Percentiles rank a stretch among this genome's conserved stretches.
phyloP scores from a whole-genome alignment of 2,329 filamentous ascomycete species.

The Pestalotiopsis sp. region DNA sequence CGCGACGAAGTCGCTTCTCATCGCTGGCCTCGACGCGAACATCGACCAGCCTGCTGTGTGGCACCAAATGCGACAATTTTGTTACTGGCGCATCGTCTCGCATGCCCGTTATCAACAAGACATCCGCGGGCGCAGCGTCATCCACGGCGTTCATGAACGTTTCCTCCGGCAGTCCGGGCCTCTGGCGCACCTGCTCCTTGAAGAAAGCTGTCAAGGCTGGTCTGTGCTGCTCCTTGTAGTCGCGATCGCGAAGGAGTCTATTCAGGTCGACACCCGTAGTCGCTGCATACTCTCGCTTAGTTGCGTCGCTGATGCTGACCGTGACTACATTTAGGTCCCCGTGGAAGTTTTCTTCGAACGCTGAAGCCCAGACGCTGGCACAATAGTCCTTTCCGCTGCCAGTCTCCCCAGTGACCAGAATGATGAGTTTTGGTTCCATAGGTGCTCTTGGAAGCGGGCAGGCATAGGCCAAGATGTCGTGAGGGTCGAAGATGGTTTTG shows the following conservation, averaged over 20 bases:
- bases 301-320: slow-evolving; percentile 59
- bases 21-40: slow-evolving; percentile 47
- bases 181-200: slow-evolving; percentile 41
- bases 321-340: slow-evolving; percentile 38
- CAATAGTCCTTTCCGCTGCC: slow-evolving; percentile 64
- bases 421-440: slow-evolving; percentile 46
- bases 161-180: slow-evolving; percentile 50
- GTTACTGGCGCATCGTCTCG: slow-evolving; percentile 62
- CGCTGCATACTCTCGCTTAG: slow-evolving; percentile 59
- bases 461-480: slow-evolving; percentile 53
- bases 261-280: slow-evolving; percentile 48
- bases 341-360: slow-evolving; percentile 32
- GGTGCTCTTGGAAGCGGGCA: slow-evolving; percentile 52
- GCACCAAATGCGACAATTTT: slow-evolving; percentile 54
- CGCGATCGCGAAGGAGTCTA: slow-evolving; percentile 53
- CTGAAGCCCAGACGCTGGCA: slow-evolving; percentile 52
- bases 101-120: slow-evolving; percentile 65
- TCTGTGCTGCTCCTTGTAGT: slow-evolving; percentile 65
- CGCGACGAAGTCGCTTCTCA: slow-evolving; percentile 38
- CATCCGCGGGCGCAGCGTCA: slow-evolving; percentile 45
- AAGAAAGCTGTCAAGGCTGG: slow-evolving; percentile 54
- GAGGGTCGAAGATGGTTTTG: slow-evolving; percentile 52
- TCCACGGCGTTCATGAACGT: slow-evolving; percentile 52
- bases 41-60: slow-evolving; percentile 53
- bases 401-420: slow-evolving; percentile 59